A percentile compares a stretch with the other conserved stretches of the same genome.
Conservation (phyloP, 352 stramenopile species). For the Phytophthora vignae region DNA sequence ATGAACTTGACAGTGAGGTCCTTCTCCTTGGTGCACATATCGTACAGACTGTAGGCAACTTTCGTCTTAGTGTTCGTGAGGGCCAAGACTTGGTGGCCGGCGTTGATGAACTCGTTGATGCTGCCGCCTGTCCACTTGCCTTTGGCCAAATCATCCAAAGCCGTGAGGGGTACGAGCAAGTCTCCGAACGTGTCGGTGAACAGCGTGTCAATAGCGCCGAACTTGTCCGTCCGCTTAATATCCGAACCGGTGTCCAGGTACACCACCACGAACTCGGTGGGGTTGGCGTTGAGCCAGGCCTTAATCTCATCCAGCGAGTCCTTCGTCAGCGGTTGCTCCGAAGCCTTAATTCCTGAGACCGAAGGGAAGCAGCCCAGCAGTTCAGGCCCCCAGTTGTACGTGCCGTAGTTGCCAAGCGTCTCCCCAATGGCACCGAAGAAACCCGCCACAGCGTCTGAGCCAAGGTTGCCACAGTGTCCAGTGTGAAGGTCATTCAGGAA, state of each 20-base stretch:
- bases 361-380: constrained; percentile 73
- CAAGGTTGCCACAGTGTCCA: constrained; percentile 61
- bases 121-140: constrained; percentile 45
- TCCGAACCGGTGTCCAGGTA: constrained; percentile 67
- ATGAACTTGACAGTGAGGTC: constrained; percentile 51
- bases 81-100: constrained; percentile 50
- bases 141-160: constrained; percentile 46
- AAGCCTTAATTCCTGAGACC: constrained; percentile 63
- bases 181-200: constrained; percentile 59
- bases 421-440: constrained; percentile 47
- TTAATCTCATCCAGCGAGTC: constrained; percentile 57
- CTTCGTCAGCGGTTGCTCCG: constrained; percentile 51
- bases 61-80: constrained; percentile 54
- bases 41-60: constrained; percentile 43
- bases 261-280: constrained; percentile 59
- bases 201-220: constrained; percentile 46
- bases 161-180: constrained; percentile 45
- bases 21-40: constrained; percentile 50
- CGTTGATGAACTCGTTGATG: constrained; percentile 53
- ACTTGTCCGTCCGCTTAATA: constrained; percentile 44
- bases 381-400: constrained; percentile 52
- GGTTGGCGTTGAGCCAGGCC: constrained; percentile 57
- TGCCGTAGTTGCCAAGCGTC: constrained; percentile 54
- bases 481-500: constrained; percentile 68
- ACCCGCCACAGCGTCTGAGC: constrained; percentile 37